Evolutionary conservation across 2,329 filamentous ascomycete species (phyloP).

Genomic region (Aureobasidium uvarum): DNA sequence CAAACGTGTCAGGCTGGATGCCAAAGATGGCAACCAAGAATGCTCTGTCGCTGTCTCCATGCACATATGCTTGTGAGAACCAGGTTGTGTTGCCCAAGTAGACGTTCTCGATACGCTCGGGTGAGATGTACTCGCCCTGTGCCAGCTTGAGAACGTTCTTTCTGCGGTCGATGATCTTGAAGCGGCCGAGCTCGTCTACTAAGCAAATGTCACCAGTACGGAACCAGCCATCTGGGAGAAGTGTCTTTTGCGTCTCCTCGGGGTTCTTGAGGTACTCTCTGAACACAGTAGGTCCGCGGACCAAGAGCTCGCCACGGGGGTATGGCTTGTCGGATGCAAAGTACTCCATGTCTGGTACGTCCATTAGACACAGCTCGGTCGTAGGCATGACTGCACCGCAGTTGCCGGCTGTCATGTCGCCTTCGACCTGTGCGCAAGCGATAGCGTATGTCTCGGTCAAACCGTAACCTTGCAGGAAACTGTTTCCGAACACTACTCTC

Average conservation of each 20-base stretch:
- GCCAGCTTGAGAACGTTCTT: slow-evolving; percentile 99
- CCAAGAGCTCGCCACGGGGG: slow-evolving; percentile 83
- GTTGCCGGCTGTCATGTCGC: slow-evolving; percentile 75
- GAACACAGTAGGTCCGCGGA: slow-evolving; percentile 80
- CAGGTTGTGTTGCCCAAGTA: slow-evolving; percentile 79
- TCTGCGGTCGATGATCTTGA: slow-evolving; percentile 91
- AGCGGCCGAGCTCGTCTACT: slow-evolving; percentile 79
- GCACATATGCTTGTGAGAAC: slow-evolving; percentile 78
- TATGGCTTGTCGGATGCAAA: slow-evolving; percentile 80
- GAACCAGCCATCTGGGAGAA: slow-evolving; percentile 94
- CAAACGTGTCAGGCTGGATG: slow-evolving; percentile 80
- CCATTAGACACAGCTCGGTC: slow-evolving; percentile 75
- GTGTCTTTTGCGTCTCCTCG: slow-evolving; percentile 77
- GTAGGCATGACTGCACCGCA: slow-evolving; percentile 70
- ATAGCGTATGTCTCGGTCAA: slow-evolving; percentile 91
- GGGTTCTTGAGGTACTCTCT: slow-evolving; percentile 85
- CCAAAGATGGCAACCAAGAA: slow-evolving; percentile 84
- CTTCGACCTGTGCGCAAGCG: slow-evolving; percentile 64
- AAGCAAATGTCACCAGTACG: slow-evolving; percentile 88
- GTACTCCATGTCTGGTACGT: slow-evolving; percentile 94
- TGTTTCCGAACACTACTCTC: slow-evolving; percentile 74
- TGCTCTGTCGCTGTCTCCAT: slow-evolving; percentile 82
- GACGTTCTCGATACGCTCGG: slow-evolving; percentile 94
- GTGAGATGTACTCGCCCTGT: slow-evolving; percentile 97
- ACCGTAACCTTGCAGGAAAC: slow-evolving; percentile 85